Conservation (phyloP, 1,284 basidiomycete species). For the Ustilago esculenta region DNA sequence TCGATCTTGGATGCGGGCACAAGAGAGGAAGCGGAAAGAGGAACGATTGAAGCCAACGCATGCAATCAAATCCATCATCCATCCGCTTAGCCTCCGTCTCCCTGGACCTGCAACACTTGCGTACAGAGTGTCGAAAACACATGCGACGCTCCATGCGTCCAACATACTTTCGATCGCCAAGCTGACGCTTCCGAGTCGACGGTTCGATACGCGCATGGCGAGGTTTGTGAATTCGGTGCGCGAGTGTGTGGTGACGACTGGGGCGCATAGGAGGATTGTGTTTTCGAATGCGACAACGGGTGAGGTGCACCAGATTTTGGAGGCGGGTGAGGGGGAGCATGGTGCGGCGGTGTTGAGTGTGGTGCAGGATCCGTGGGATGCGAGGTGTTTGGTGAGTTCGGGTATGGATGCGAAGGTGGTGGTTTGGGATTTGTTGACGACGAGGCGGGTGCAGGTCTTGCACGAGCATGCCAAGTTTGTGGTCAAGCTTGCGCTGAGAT, state of each 20-base stretch:
- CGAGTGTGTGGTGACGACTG: slow-evolving; percentile 42
- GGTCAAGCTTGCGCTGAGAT: slow-evolving; percentile 50
- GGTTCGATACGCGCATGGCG: slow-evolving; percentile 24
- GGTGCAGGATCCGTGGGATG: slow-evolving; percentile 48
- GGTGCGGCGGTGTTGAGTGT: slow-evolving; percentile 57
- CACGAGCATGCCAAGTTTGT: slow-evolving; percentile 58
- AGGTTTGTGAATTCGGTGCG: slow-evolving; percentile 20
- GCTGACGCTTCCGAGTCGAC: slow-evolving; percentile 25
- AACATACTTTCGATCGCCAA: slow-evolving; percentile 58
- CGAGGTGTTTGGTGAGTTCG: slow-evolving; percentile 49
- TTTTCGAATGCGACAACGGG: slow-evolving; percentile 47
- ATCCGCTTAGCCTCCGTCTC: slow-evolving; percentile 38
- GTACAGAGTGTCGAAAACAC: slow-evolving; percentile 30
- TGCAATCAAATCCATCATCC: slow-evolving; percentile 12
- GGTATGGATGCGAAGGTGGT: slow-evolving; percentile 62
- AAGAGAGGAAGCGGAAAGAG: slow-evolving; percentile 15
- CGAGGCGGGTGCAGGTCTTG: slow-evolving; percentile 46
- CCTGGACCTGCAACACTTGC: slow-evolving; percentile 19
- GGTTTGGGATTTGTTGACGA: slow-evolving; percentile 53
- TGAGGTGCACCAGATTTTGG: slow-evolving; percentile 54
- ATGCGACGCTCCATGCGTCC: slow-evolving; percentile 47
- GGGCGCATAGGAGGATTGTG: slow-evolving; percentile 57
- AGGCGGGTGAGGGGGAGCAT: slow-evolving; percentile 43
- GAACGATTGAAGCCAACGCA: slow-evolving; percentile 19
- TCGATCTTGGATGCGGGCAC: slow-evolving; percentile 25